phyloP scores from a whole-genome alignment of 768 basidiomycete species.

The Rhizopogon vinicolor region DNA sequence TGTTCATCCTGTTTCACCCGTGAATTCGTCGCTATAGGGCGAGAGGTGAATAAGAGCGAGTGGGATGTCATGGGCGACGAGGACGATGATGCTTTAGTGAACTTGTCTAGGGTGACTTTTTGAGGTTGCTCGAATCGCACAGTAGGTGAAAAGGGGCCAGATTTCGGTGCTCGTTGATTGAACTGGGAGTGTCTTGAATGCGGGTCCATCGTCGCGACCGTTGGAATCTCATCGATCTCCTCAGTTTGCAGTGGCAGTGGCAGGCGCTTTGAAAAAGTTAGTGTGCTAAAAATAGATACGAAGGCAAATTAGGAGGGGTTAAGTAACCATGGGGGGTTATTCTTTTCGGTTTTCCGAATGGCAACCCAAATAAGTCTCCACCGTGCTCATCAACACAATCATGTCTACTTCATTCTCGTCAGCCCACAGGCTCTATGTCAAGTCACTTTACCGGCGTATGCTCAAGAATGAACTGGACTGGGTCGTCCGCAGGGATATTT shows the following conservation, averaged over 20 bases:
- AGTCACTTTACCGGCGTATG: conserved; percentile 86
- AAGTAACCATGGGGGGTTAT: neutral
- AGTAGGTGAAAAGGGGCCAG: conserved; percentile 49
- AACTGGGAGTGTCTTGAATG: conserved; percentile 74
- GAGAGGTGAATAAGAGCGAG: conserved; percentile 17
- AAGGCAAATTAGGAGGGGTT: neutral
- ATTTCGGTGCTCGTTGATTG: conserved; percentile 67
- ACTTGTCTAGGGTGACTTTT: conserved; percentile 40
- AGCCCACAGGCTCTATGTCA: conserved; percentile 80
- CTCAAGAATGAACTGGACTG: conserved; percentile 89
- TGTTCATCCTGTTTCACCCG: conserved; percentile 74
- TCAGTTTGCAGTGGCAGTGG: neutral
- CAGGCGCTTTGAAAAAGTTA: neutral
- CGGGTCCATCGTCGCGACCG: conserved; percentile 53
- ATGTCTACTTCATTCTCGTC: conserved; percentile 68
- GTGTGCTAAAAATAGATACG: neutral
- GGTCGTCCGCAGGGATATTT: conserved; percentile 80
- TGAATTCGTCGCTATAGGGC: conserved; percentile 78
- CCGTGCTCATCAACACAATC: conserved; percentile 1
- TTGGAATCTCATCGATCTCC: too few species aligned
- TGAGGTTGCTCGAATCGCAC: conserved; percentile 42
- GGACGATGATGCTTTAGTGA: conserved; percentile 34
- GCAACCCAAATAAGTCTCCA: too few species aligned
- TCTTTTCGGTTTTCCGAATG: too few species aligned
- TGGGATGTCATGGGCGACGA: conserved; percentile 16